Percentiles rank a stretch among this genome's conserved stretches.
Evolutionary conservation across 2,329 filamentous ascomycete genomes (phyloP).

Genomic region (Scopulariopsis brevicaulis): DNA sequence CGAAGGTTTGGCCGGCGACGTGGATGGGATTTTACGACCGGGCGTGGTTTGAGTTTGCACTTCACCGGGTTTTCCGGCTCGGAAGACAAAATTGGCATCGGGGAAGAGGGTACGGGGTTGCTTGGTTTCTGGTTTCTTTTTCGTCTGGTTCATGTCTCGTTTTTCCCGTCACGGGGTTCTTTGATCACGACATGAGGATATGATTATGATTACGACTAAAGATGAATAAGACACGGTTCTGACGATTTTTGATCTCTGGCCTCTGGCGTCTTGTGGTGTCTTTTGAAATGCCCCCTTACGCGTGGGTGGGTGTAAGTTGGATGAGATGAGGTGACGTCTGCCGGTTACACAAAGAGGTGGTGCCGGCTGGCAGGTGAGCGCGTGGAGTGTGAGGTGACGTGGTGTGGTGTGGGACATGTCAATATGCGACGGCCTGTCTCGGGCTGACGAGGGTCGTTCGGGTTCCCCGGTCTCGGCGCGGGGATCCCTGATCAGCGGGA

Average conservation of each 20-base stretch:
- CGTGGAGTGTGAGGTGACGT: background rate
- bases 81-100: background rate
- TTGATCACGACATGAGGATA: background rate
- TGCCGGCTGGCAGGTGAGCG: background rate
- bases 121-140: background rate
- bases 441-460: no score
- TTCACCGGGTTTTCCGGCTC: background rate
- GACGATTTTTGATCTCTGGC: background rate
- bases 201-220: slow-evolving; percentile 1
- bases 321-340: background rate
- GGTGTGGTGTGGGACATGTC: background rate
- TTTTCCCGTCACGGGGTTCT: slow-evolving; percentile 2
- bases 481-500: background rate
- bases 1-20: background rate
- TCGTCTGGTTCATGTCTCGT: background rate
- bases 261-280: background rate
- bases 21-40: background rate
- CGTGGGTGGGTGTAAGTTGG: background rate
- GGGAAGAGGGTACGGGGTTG: background rate
- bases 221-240: background rate
- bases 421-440: background rate
- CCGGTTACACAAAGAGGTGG: background rate
- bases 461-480: no score
- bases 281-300: no score
- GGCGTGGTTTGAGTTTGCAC: background rate